Percentiles rank a stretch among this genome's conserved stretches.
These are phyloP conservation scores for Capsella rubella DNA, from an alignment of 441 rosid species.

Conservation along the genomic window DNA sequence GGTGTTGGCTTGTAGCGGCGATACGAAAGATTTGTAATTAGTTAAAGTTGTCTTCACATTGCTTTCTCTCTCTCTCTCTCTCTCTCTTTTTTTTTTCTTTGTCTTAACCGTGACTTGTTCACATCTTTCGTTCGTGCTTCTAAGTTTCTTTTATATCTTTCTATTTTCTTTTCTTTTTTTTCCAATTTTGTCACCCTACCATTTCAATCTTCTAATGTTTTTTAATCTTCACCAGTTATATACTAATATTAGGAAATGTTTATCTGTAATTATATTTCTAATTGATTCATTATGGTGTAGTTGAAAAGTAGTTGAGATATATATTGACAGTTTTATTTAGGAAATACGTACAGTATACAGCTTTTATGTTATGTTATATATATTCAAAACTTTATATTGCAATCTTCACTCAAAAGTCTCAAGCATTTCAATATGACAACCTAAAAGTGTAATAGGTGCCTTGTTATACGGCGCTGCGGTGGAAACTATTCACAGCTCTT, in stretches of 20 bases:
- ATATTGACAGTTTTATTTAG: neutral
- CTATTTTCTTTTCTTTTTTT: conserved; percentile 9
- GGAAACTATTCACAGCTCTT: conserved; percentile 30
- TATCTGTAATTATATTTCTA: too few species aligned
- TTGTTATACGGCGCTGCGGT: conserved; percentile 21
- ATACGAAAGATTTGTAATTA: conserved; percentile 37
- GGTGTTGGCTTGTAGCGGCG: conserved; percentile 41
- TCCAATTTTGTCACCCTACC: too few species aligned
- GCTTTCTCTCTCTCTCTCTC: conserved; percentile 21
- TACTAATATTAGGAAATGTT: too few species aligned
- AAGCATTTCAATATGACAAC: conserved; percentile 23
- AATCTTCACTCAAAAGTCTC: conserved; percentile 22
- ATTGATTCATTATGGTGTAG: neutral
- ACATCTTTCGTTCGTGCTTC: conserved; percentile 40
- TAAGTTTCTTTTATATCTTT: conserved; percentile 12
- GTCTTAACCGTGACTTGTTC: conserved; percentile 43
- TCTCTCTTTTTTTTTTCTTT: conserved; percentile 4
- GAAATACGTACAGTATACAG: neutral
- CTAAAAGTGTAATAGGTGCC: conserved; percentile 34
- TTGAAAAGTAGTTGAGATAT: neutral
- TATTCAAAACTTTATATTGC: neutral
- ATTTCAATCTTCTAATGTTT: too few species aligned
- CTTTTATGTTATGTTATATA: neutral
- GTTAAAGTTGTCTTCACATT: conserved; percentile 44
- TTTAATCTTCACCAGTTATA: too few species aligned